phyloP scores from a whole-genome alignment of 176 grass and related monocot genomes.

The Tuctoria greenei region DNA sequence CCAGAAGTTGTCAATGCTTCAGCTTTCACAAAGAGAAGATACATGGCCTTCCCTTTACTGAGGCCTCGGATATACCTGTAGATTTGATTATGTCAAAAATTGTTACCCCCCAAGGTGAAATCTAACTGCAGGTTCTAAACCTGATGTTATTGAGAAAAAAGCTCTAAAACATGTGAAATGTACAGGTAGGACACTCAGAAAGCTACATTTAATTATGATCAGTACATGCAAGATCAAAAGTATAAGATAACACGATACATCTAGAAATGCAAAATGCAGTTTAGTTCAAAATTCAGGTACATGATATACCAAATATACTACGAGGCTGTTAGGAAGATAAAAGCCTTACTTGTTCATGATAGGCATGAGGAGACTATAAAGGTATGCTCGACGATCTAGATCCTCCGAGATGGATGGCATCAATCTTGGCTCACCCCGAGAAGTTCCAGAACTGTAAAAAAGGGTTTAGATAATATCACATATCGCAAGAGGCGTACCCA shows the following conservation, averaged over 20 bases:
- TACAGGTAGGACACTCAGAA: neutral
- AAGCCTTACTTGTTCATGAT: constrained; percentile 84
- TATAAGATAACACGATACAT: constrained; percentile 10
- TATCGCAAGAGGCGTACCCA: neutral
- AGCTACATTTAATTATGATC: neutral
- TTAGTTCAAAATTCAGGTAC: no score
- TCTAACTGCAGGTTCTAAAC: constrained; percentile 14
- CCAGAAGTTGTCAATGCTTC: constrained; percentile 62
- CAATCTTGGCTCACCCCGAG: constrained; percentile 71
- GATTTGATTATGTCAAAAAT: constrained; percentile 6
- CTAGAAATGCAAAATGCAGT: no score
- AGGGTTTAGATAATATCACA: neutral
- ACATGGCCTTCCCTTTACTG: constrained; percentile 72
- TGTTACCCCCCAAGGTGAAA: constrained; percentile 16
- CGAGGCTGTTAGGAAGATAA: no score
- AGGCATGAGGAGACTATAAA: constrained; percentile 85
- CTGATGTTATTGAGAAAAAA: neutral
- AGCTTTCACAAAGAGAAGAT: constrained; percentile 77
- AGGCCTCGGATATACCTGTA: constrained; percentile 55
- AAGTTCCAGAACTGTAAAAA: constrained; percentile 60
- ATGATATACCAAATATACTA: no score
- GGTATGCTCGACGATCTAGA: constrained; percentile 63
- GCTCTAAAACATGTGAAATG: neutral
- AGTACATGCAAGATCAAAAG: constrained; percentile 6
- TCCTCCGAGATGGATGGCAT: constrained; percentile 81